Evolutionary conservation across 306 rosid genomes (phyloP).

Genomic region (Quercus bicolor): DNA sequence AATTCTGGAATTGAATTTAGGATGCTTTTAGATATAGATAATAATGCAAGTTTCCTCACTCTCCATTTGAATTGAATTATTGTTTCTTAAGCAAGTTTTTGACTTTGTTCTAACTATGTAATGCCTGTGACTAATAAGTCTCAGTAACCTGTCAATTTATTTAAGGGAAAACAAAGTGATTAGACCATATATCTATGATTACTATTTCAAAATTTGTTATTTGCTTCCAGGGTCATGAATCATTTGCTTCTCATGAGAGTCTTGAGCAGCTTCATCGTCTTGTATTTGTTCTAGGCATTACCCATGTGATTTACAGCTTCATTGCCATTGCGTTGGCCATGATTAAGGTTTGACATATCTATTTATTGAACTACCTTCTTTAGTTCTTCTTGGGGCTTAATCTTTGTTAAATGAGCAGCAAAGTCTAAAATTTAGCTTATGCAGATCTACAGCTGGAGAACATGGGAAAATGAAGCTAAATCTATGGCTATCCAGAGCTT

Average conservation of each 20-base stretch:
- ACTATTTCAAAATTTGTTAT: conserved; percentile 6
- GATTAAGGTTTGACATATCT: conserved; percentile 66
- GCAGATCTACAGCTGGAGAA: conserved; percentile 95
- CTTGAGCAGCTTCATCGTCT: conserved; percentile 95
- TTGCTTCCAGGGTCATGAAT: conserved; percentile 68
- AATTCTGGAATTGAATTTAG: no score
- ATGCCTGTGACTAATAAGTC: neutral
- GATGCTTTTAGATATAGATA: neutral
- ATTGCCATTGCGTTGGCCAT: conserved; percentile 69
- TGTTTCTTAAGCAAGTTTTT: neutral
- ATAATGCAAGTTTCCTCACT: neutral
- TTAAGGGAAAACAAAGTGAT: neutral
- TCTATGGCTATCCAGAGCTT: conserved; percentile 44
- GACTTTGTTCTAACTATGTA: neutral
- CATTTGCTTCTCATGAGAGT: conserved; percentile 81
- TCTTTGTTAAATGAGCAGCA: neutral
- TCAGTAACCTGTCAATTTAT: neutral
- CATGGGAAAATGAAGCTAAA: conserved; percentile 89
- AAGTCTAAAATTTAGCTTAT: conserved; percentile 9
- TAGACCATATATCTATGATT: neutral
- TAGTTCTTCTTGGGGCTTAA: neutral
- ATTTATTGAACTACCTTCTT: conserved; percentile 4
- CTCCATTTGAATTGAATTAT: neutral
- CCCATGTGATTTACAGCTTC: conserved; percentile 78
- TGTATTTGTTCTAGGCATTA: conserved; percentile 76